Base-by-base conservation (phyloP, 2,329 filamentous ascomycete species). In the Acrocalymma vagum region DNA sequence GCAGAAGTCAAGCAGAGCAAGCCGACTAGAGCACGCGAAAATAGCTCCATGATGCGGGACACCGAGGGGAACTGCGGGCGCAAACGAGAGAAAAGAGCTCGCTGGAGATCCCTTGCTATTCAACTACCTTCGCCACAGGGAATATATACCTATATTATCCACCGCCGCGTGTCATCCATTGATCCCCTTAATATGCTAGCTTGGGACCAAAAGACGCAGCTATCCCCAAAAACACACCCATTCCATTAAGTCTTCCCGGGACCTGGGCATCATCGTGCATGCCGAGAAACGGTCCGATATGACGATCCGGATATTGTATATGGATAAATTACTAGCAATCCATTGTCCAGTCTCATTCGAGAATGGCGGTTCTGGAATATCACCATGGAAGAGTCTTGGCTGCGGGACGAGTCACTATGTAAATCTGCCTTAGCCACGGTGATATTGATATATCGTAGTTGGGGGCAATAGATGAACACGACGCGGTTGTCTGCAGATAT, bases 251-350 rank as follows among this genome's bases (percentile, higher is more conserved):
- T 29, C 13, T 14, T 44, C 38, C 22, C 31, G 44, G 35, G 42
- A 15, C 38, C 39, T 32, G 18, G 28, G 23, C 33, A 31, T 20
- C 31, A 28, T 39, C 31, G 31, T 32, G 43, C 37, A 43, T 39
- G 42, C 42, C 39, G 29, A 38, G 38, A 31, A 55, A 35, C 50
- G 45, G 52, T 36, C 49, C 42, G 50, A 55, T 53, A 53, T 44
- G 52, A 51, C 23, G 50, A 55, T 58, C 62, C 62, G 62, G 62
- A 29, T 62, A 62, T 65, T 51, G 30, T 55, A 36, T 47, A 46
- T 57, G 62, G 61, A 40, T 65, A 66, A 65, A 63, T 57, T 55
- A 31, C 4, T 23, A 38, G 25, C 36, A 32, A 14, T 23, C 35
- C 31, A 31, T 30, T 14, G 20, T 23, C 43, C 51, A 42, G 28